These are phyloP conservation scores for Starmerella bombicola DNA, from an alignment of 805 yeast genomes.

Conservation along the genomic window DNA sequence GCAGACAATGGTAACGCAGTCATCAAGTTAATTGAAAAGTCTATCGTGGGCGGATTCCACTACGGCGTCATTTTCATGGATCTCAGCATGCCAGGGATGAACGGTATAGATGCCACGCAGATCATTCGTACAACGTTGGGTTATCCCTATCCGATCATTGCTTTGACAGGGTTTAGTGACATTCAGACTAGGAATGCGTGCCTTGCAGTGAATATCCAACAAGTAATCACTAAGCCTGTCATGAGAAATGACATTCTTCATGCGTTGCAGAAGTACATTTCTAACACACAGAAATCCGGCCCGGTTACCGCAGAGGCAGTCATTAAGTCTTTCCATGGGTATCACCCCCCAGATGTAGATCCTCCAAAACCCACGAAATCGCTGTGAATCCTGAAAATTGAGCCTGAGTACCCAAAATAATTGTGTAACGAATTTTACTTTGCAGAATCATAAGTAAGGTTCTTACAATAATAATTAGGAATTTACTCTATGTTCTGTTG, in stretches of 20 bases:
- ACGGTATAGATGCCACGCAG: conserved; percentile 27
- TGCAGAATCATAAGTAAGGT: too few species aligned
- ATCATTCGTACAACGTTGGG: conserved; percentile 53
- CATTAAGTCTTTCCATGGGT: too few species aligned
- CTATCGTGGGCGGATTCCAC: conserved; percentile 33
- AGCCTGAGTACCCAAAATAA: not conserved
- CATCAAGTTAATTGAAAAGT: conserved; percentile 47
- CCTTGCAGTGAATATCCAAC: conserved; percentile 71
- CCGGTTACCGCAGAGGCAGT: too few species aligned
- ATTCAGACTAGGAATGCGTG: conserved; percentile 75
- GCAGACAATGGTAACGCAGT: conserved; percentile 90
- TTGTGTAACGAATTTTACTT: too few species aligned
- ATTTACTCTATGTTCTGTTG: conserved; percentile 10
- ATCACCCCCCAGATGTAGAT: too few species aligned
- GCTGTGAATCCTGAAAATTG: too few species aligned
- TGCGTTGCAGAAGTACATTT: conserved; percentile 8
- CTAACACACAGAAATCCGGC: too few species aligned
- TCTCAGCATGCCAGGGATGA: conserved; percentile 26
- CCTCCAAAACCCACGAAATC: too few species aligned
- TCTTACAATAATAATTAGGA: not conserved
- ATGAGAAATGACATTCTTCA: conserved; percentile 29
- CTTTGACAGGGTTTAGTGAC: conserved; percentile 88
- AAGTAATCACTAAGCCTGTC: conserved; percentile 77
- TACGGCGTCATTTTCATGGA: conserved; percentile 27
- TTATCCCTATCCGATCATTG: conserved; percentile 68